Percentiles rank a stretch among this genome's conserved stretches.
These are phyloP conservation scores for Aquilaria malaccensis DNA, from an alignment of 345 rosid genomes.

Conservation along the genomic window DNA sequence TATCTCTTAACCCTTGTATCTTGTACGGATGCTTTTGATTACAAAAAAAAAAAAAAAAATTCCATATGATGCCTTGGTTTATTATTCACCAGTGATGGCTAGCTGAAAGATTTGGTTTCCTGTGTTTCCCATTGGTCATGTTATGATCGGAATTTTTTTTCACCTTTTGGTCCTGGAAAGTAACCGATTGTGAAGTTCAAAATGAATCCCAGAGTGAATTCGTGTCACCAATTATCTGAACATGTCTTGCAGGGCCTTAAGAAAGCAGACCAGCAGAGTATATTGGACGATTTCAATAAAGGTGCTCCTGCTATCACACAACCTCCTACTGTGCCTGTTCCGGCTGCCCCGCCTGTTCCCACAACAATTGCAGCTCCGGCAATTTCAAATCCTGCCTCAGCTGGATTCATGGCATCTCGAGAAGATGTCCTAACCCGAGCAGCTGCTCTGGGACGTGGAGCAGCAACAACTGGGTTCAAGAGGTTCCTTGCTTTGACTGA, in stretches of 20 bases:
- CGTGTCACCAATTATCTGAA: not conserved
- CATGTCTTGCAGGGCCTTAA: constrained; percentile 59
- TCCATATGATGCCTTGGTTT: too few species aligned
- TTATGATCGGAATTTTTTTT: too few species aligned
- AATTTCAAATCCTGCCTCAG: constrained; percentile 33
- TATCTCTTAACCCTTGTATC: too few species aligned
- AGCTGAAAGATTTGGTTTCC: not conserved
- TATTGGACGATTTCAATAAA: constrained; percentile 89
- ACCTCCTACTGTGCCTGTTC: constrained; percentile 32
- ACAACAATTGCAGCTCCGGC: constrained; percentile 31
- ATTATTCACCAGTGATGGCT: too few species aligned
- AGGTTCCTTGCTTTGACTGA: constrained; percentile 98
- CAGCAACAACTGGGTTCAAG: constrained; percentile 96
- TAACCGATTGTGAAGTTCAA: not conserved
- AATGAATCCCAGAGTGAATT: not conserved
- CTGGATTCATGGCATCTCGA: constrained; percentile 71
- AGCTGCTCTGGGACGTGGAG: constrained; percentile 96
- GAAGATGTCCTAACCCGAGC: constrained; percentile 96
- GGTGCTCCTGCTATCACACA: constrained; percentile 58
- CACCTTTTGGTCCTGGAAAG: not conserved
- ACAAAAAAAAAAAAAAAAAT: too few species aligned
- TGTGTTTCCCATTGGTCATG: too few species aligned
- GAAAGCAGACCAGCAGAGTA: constrained; percentile 82
- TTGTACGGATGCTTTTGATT: too few species aligned
- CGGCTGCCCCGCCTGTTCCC: constrained; percentile 25